Evolutionary conservation across 1,284 basidiomycete genomes (phyloP), one percentile per base, ranked within the genome.

Genomic region (Ustilago bromivora): DNA sequence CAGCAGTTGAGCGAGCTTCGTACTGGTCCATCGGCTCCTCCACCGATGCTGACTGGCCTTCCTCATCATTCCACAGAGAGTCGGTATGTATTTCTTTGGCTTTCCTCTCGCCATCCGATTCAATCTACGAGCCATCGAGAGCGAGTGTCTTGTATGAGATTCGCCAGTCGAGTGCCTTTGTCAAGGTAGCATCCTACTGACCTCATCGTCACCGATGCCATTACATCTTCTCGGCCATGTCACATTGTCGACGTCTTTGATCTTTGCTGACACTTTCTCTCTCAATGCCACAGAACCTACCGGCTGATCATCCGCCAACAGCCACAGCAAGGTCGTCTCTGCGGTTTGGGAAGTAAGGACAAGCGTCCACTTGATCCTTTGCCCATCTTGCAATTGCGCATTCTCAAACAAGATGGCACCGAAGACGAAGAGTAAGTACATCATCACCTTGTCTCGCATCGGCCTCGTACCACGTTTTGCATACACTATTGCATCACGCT

Each of bases 331-430:
- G 80, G 80, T 4, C 66, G 78, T 11, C 65, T 76, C 1, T 78
- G 77, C 40, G 78, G 74, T 2, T 66, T 82, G 9, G 77, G 80
- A 34, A 75, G 66, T 62, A 80, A 80, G 54, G 78, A 81, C 54
- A 73, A 76, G 43, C 64, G 80, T 12, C 78, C 78, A 6, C 38
- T 81, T 17, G 80, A 81, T 54, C 80, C 80, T 12, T 43, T 81
- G 28, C 80, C 80, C 1, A 81, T 81, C 63, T 41, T 81, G 4
- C 77, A 81, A 54, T 60, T 81, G 15, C 65, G 70, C n/a, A 54
- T 81, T 17, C 23, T 66, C 28, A 63, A 66, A 5, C 12, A 60
- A 13, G 63, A 81, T 13, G 71, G 71, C 19, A 57, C 43, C 19
- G 61, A 78, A 51, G 78, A 80, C 47, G 64, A 69, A 55, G 71